These are phyloP conservation scores for Triadica sebifera DNA, from an alignment of 345 rosid species.

Conservation along the genomic window DNA sequence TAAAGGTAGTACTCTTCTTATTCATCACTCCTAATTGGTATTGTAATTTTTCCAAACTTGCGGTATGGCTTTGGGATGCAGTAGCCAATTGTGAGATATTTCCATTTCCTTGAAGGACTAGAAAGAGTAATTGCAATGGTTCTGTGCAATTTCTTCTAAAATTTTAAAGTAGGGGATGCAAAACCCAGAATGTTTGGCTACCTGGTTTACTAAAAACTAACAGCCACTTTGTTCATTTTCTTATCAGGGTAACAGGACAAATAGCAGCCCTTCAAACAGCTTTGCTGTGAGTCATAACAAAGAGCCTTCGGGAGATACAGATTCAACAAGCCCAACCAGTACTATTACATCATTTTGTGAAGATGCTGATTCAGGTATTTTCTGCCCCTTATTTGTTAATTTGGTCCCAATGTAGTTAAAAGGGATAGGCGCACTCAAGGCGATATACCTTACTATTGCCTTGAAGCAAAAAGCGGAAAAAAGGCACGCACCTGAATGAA, in stretches of 20 bases:
- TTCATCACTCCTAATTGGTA: not conserved
- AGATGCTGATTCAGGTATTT: slow-evolving; percentile 84
- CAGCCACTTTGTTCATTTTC: not conserved
- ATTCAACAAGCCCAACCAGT: slow-evolving; percentile 79
- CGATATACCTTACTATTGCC: no score
- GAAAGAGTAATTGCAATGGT: not conserved
- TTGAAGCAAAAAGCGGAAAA: no score
- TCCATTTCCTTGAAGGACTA: not conserved
- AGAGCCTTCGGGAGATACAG: slow-evolving; percentile 55
- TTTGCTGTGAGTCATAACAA: slow-evolving; percentile 34
- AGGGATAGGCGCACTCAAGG: no score
- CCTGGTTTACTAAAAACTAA: not conserved
- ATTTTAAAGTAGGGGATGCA: not conserved
- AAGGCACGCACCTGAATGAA: no score
- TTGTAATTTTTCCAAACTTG: not conserved
- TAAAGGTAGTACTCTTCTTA: slow-evolving; percentile 52
- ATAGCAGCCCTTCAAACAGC: slow-evolving; percentile 37
- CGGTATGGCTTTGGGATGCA: not conserved
- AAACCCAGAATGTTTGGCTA: not conserved
- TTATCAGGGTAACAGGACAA: slow-evolving; percentile 62
- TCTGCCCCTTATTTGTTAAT: slow-evolving; percentile 1
- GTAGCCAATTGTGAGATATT: not conserved
- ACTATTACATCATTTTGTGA: slow-evolving; percentile 66
- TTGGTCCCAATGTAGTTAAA: no score
- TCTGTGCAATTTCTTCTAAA: not conserved